A percentile compares a stretch with the other conserved stretches of the same genome.
Conservation (phyloP, 805 yeast species). For the Candida loeiensis region DNA sequence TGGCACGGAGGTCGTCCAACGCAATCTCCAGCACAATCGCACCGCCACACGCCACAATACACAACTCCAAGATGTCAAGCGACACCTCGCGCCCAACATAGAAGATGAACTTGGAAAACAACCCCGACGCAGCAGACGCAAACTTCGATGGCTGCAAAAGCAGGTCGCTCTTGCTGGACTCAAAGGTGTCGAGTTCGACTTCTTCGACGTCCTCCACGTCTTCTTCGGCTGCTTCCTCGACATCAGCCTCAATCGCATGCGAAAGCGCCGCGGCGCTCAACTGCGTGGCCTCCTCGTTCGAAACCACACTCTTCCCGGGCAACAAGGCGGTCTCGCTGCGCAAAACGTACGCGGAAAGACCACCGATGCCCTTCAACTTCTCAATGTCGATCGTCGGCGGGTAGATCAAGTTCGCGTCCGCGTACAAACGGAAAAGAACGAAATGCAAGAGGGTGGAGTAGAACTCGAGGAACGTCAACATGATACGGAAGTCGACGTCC, state of each 20-base stretch:
- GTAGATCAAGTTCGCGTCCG: slow-evolving; percentile 79
- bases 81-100: slow-evolving; percentile 95
- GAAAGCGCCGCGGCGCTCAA: slow-evolving; percentile 42
- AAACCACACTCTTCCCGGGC: slow-evolving; percentile 27
- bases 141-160: slow-evolving; percentile 61
- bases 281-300: slow-evolving; percentile 16
- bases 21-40: slow-evolving; percentile 81
- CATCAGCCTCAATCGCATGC: slow-evolving; percentile 53
- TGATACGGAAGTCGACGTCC: slow-evolving; percentile 93
- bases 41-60: slow-evolving; percentile 85
- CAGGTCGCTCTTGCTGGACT: slow-evolving; percentile 60
- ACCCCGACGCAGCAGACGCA: slow-evolving; percentile 56
- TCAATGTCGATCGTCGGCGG: slow-evolving; percentile 81
- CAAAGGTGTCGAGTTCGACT: slow-evolving; percentile 63
- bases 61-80: slow-evolving; percentile 82
- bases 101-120: slow-evolving; percentile 75
- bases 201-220: slow-evolving; percentile 25
- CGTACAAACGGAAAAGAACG: slow-evolving; percentile 78
- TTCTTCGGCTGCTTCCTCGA: slow-evolving; percentile 32
- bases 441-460: slow-evolving; percentile 90
- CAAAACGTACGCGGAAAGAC: slow-evolving; percentile 77
- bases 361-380: slow-evolving; percentile 83
- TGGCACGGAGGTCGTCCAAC: slow-evolving; percentile 65
- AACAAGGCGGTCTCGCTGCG: slow-evolving; percentile 44
- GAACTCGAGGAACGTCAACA: slow-evolving; percentile 95